phyloP scores from a whole-genome alignment of 139 green algal genomes.

The Chlamydomonas sphaeroides region DNA sequence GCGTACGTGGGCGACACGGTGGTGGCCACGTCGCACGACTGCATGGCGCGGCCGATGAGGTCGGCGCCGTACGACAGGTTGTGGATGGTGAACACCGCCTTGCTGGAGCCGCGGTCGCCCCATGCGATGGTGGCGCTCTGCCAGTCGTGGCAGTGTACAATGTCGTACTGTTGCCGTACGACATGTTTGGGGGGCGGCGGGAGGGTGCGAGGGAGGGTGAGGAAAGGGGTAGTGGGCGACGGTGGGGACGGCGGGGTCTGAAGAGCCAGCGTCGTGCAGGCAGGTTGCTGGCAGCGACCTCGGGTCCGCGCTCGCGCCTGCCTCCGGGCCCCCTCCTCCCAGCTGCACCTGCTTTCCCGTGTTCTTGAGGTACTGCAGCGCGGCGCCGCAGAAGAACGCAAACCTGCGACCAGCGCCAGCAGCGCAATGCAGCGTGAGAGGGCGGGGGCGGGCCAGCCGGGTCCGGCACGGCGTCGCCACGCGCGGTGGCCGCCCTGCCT shows the following conservation, averaged over 20 bases:
- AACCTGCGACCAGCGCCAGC: no score
- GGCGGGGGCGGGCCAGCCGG: no score
- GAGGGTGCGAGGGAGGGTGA: no score
- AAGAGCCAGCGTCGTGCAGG: no score
- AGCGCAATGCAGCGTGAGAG: no score
- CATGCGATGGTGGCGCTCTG: slow-evolving; percentile 79
- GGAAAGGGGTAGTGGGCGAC: no score
- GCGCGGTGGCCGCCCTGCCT: background rate
- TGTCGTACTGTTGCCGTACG: slow-evolving; percentile 67
- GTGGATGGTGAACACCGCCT: slow-evolving; percentile 93
- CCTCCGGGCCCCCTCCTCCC: no score
- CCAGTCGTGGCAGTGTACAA: slow-evolving; percentile 98
- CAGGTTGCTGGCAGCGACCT: no score
- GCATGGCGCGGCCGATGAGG: slow-evolving; percentile 83
- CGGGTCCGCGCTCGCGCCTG: no score
- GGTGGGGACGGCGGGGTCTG: no score
- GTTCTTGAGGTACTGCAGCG: slow-evolving; percentile 87
- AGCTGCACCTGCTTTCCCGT: background rate
- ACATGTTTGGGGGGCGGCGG: no score
- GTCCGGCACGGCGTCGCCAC: no score
- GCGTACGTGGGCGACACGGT: slow-evolving; percentile 97
- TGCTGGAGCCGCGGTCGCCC: slow-evolving; percentile 56
- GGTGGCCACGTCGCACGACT: slow-evolving; percentile 78
- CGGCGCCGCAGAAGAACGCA: slow-evolving; percentile 90
- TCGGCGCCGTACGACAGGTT: slow-evolving; percentile 93